These are phyloP conservation scores for Celoporthe dispersa DNA, from an alignment of 2,329 filamentous ascomycete genomes.

Conservation along the genomic window DNA sequence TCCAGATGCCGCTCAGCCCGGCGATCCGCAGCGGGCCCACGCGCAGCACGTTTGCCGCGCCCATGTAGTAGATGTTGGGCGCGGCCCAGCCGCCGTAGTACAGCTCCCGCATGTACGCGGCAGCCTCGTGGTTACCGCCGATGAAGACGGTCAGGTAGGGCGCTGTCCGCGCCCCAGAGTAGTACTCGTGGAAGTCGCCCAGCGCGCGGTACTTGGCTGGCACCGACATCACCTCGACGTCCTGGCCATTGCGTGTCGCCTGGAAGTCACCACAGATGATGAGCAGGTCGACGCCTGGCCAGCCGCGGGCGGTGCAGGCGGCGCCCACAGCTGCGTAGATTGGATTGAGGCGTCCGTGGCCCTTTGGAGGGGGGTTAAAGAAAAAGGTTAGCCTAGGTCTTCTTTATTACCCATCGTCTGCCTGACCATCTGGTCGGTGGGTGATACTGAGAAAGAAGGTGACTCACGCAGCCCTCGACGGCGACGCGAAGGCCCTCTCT, in stretches of 20 bases:
- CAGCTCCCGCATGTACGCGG: slow-evolving; percentile 86
- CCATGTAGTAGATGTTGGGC: slow-evolving; percentile 96
- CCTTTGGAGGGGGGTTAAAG: slow-evolving; percentile 53
- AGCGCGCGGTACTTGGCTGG: slow-evolving; percentile 85
- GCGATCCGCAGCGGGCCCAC: slow-evolving; percentile 86
- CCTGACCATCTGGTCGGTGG: background rate
- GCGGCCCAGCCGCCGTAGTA: slow-evolving; percentile 98
- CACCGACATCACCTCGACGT: slow-evolving; percentile 87
- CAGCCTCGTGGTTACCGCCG: slow-evolving; percentile 93
- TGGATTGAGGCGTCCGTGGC: slow-evolving; percentile 87
- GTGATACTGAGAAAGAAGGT: background rate
- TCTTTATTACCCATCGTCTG: background rate
- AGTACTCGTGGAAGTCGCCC: slow-evolving; percentile 94
- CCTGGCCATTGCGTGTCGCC: slow-evolving; percentile 77
- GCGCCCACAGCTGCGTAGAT: slow-evolving; percentile 82
- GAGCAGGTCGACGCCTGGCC: slow-evolving; percentile 83
- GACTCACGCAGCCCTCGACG: slow-evolving; percentile 24
- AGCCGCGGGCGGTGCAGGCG: slow-evolving; percentile 71
- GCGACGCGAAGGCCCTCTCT: slow-evolving; percentile 28
- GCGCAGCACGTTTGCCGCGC: slow-evolving; percentile 85
- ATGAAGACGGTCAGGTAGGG: slow-evolving; percentile 93
- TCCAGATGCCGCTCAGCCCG: slow-evolving; percentile 93
- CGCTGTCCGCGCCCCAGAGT: slow-evolving; percentile 75
- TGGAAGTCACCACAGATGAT: slow-evolving; percentile 98
- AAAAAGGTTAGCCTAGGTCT: no score